These are phyloP conservation scores for Mycena amicta DNA, from an alignment of 768 basidiomycete genomes.

Conservation along the genomic window DNA sequence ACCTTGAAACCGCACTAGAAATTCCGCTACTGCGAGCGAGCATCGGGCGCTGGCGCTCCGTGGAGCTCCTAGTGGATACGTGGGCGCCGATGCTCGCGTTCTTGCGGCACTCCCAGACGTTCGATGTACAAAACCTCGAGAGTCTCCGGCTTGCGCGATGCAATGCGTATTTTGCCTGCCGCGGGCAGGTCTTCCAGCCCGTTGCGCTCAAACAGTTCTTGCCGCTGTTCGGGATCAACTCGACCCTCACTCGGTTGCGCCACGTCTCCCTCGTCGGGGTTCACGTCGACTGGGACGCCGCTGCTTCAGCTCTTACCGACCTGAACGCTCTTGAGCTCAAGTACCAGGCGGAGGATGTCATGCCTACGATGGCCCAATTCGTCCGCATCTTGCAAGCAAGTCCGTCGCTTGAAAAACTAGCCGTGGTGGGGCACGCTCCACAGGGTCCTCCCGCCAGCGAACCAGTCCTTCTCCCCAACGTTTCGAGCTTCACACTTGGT, in stretches of 20 bases:
- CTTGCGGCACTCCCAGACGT: conserved; percentile 40
- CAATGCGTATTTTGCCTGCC: conserved; percentile 56
- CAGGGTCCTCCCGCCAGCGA: conserved; percentile 4
- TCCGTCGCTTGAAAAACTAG: conserved; percentile 43
- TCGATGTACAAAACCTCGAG: conserved; percentile 39
- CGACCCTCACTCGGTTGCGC: conserved; percentile 33
- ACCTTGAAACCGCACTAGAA: conserved; percentile 49
- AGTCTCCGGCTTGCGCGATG: conserved; percentile 52
- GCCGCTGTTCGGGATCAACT: conserved; percentile 46
- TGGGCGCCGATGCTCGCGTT: conserved; percentile 61
- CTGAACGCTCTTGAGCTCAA: conserved; percentile 53
- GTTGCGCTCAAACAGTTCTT: conserved; percentile 40
- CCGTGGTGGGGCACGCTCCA: conserved; percentile 59
- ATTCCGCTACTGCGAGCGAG: conserved; percentile 42
- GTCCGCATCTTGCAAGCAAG: conserved; percentile 42
- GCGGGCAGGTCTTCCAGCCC: conserved; percentile 48
- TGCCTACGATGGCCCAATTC: conserved; percentile 54
- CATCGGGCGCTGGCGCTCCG: conserved; percentile 45
- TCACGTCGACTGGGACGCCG: conserved; percentile 53
- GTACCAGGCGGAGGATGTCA: conserved; percentile 58
- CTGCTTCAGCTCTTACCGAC: conserved; percentile 38
- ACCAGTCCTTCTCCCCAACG: background rate
- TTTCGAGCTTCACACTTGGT: background rate
- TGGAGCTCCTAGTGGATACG: conserved; percentile 58
- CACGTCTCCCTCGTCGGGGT: conserved; percentile 55